Conservation (phyloP, 306 rosid species). For the Pterocarpus santalinus region DNA sequence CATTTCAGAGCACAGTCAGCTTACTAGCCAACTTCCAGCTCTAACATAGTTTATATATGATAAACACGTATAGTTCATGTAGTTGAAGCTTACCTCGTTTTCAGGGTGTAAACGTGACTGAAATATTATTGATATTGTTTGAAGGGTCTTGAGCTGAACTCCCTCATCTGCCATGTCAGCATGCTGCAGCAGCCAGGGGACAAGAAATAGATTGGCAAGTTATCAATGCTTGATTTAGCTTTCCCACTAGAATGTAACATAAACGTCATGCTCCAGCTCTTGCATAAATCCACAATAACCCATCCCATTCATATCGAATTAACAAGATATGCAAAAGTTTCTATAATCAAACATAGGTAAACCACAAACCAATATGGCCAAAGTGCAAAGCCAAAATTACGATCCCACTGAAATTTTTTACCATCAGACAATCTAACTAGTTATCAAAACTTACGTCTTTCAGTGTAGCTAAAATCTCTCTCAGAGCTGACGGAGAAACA, state of each 20-base stretch:
- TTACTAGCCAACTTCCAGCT: slow-evolving; percentile 42
- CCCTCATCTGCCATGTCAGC: slow-evolving; percentile 94
- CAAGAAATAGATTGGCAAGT: slow-evolving; percentile 41
- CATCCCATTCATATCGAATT: slow-evolving; percentile 26
- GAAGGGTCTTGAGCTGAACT: slow-evolving; percentile 97
- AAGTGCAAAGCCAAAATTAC: slow-evolving; percentile 36
- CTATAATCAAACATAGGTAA: slow-evolving; percentile 30
- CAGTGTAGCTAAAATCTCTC: slow-evolving; percentile 82
- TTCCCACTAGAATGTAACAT: slow-evolving; percentile 22
- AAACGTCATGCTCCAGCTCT: slow-evolving; percentile 32
- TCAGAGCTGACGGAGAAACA: slow-evolving; percentile 79
- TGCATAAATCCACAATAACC: slow-evolving; percentile 27
- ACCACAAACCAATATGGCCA: slow-evolving; percentile 21
- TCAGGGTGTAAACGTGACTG: slow-evolving; percentile 97
- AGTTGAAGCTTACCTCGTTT: slow-evolving; percentile 69
- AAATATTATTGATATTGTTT: slow-evolving; percentile 85
- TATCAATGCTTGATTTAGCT: slow-evolving; percentile 38
- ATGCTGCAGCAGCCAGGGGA: slow-evolving; percentile 69
- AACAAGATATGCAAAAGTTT: slow-evolving; percentile 28
- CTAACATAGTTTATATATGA: slow-evolving; percentile 21
- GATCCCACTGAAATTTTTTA: slow-evolving; percentile 15
- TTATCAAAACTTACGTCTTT: slow-evolving; percentile 76
- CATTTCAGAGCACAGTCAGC: slow-evolving; percentile 10
- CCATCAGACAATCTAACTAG: slow-evolving; percentile 8
- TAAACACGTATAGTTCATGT: slow-evolving; percentile 26